These are phyloP conservation scores for Aspergillus baeticus DNA, from an alignment of 495 filamentous ascomycete species.

Conservation along the genomic window DNA sequence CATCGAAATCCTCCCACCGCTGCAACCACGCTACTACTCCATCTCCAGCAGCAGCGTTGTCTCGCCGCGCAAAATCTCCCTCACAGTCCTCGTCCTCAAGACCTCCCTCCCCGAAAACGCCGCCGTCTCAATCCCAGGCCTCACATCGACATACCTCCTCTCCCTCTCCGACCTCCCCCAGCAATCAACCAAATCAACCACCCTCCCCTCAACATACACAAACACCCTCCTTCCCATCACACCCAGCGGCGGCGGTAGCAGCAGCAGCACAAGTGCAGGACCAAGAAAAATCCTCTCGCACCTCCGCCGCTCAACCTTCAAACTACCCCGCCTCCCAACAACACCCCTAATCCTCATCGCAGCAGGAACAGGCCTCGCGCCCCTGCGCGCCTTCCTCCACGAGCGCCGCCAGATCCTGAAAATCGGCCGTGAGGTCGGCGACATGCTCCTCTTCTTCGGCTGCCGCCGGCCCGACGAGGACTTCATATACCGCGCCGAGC, in stretches of 20 bases:
- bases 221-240: constrained; percentile 29
- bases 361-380: constrained; percentile 48
- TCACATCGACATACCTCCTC: constrained; percentile 50
- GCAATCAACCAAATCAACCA: constrained; percentile 26
- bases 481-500: constrained; percentile 41
- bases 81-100: constrained; percentile 44
- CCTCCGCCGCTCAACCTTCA: constrained; percentile 47
- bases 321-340: constrained; percentile 32
- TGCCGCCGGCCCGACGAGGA: constrained; percentile 42
- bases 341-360: constrained; percentile 46
- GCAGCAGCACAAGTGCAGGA: background rate
- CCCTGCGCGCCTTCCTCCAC: constrained; percentile 46
- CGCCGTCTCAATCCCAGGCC: constrained; percentile 35
- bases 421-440: constrained; percentile 38
- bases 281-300: constrained; percentile 35
- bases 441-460: constrained; percentile 46
- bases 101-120: constrained; percentile 24
- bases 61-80: constrained; percentile 37
- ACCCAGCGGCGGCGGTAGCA: too few species aligned
- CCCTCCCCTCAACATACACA: constrained; percentile 28
- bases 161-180: constrained; percentile 26
- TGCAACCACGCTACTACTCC: constrained; percentile 53
- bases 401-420: constrained; percentile 40
- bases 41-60: constrained; percentile 52
- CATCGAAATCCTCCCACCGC: constrained; percentile 40